Percentiles rank a stretch among this genome's conserved stretches.
Conservation (phyloP, 2,329 filamentous ascomycete species). For the Stemphylium lycopersici region DNA sequence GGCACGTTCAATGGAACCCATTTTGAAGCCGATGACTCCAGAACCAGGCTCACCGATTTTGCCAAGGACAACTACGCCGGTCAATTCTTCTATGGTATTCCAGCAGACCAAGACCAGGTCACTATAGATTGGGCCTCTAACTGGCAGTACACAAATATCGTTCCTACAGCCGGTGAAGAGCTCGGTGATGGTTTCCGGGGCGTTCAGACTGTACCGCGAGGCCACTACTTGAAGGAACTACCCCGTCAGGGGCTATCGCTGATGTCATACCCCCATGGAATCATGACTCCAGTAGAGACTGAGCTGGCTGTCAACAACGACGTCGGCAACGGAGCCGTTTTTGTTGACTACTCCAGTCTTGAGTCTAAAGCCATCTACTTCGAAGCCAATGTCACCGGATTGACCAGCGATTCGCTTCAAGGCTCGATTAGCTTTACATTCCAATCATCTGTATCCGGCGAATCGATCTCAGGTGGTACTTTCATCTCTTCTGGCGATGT, state of each 20-base stretch:
- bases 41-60: constrained; percentile 54
- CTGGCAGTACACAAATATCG: constrained; percentile 63
- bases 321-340: constrained; percentile 57
- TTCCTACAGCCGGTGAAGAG: constrained; percentile 61
- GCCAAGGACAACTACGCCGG: constrained; percentile 63
- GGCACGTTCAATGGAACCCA: constrained; percentile 70
- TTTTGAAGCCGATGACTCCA: constrained; percentile 56
- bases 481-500: constrained; percentile 55
- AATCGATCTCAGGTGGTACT: constrained; percentile 58
- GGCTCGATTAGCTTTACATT: constrained; percentile 61
- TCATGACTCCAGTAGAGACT: constrained; percentile 55
- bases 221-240: constrained; percentile 59
- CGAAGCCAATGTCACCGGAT: constrained; percentile 59
- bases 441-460: constrained; percentile 56
- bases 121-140: constrained; percentile 65
- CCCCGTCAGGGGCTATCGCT: constrained; percentile 60
- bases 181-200: constrained; percentile 54
- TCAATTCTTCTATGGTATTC: constrained; percentile 58
- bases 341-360: constrained; percentile 59
- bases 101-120: constrained; percentile 53
- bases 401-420: constrained; percentile 39
- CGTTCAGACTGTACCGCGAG: constrained; percentile 60
- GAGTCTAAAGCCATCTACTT: constrained; percentile 61
- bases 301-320: constrained; percentile 52
- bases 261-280: constrained; percentile 58